Conservation (phyloP, 495 filamentous ascomycete genomes). For the Penicillium pancosmium region DNA sequence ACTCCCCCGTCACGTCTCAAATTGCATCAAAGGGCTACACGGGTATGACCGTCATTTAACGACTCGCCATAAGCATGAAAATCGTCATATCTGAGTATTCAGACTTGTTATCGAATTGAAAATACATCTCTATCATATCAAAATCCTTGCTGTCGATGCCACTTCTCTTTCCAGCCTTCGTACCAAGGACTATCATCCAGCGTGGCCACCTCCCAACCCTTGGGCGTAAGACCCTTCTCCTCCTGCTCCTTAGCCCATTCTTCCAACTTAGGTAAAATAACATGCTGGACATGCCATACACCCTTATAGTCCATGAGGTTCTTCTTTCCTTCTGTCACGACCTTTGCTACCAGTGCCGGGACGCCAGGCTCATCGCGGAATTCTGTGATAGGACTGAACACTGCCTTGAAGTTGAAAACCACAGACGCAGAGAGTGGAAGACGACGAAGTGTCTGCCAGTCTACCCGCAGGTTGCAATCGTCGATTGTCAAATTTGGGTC, state of each 20-base stretch:
- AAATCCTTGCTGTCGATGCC: slow-evolving; percentile 76
- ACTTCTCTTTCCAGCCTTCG: slow-evolving; percentile 81
- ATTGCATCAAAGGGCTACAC: background rate
- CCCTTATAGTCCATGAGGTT: slow-evolving; percentile 81
- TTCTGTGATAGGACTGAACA: slow-evolving; percentile 77
- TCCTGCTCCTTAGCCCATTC: slow-evolving; percentile 72
- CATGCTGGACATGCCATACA: slow-evolving; percentile 82
- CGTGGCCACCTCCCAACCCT: slow-evolving; percentile 74
- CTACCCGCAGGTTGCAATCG: slow-evolving; percentile 75
- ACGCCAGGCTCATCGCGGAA: slow-evolving; percentile 76
- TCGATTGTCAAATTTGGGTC: slow-evolving; percentile 56
- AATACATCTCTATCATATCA: background rate
- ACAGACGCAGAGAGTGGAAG: slow-evolving; percentile 75
- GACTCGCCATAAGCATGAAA: slow-evolving; percentile 4
- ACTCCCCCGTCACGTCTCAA: background rate
- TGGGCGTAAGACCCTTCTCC: slow-evolving; percentile 59
- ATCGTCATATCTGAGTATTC: slow-evolving; percentile 5
- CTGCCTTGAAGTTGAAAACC: slow-evolving; percentile 89
- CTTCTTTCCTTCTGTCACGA: slow-evolving; percentile 73
- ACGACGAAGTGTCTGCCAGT: slow-evolving; percentile 89
- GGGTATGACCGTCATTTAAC: background rate
- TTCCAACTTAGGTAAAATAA: slow-evolving; percentile 69
- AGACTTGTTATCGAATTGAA: slow-evolving; percentile 6
- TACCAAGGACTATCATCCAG: slow-evolving; percentile 83
- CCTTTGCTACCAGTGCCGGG: slow-evolving; percentile 66